Conservation (phyloP, 257 asterid species). For the Scutellaria minor region DNA sequence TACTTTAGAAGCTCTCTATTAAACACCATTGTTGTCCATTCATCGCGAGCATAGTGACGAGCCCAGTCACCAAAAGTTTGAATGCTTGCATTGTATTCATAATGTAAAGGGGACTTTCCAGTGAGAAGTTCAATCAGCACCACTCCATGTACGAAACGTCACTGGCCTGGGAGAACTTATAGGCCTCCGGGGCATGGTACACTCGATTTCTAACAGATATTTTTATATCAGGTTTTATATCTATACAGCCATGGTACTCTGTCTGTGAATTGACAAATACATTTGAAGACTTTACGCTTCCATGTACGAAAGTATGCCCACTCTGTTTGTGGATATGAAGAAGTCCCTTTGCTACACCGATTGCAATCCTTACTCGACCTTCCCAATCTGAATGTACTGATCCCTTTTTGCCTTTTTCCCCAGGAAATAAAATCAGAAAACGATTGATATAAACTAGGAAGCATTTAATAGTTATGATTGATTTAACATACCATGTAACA, state of each 20-base stretch:
- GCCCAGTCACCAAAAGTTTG: conserved; percentile 12
- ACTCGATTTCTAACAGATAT: neutral
- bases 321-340: neutral
- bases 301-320: neutral
- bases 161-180: neutral
- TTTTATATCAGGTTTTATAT: neutral
- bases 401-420: neutral
- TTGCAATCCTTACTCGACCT: neutral
- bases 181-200: neutral
- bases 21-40: neutral
- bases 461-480: neutral
- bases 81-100: neutral
- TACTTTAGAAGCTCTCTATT: neutral
- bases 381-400: neutral
- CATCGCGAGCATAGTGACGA: conserved; percentile 7
- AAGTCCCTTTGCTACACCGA: neutral
- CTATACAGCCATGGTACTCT: neutral
- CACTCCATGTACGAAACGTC: conserved; percentile 41
- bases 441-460: no score
- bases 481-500: neutral
- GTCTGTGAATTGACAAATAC: neutral
- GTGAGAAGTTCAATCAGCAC: conserved; percentile 40
- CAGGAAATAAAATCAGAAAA: neutral
- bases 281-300: conserved; percentile 2
- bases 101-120: conserved; percentile 28